Evolutionary conservation across 148 eudicot species (phyloP).

Genomic region (Fagopyrum esculentum): DNA sequence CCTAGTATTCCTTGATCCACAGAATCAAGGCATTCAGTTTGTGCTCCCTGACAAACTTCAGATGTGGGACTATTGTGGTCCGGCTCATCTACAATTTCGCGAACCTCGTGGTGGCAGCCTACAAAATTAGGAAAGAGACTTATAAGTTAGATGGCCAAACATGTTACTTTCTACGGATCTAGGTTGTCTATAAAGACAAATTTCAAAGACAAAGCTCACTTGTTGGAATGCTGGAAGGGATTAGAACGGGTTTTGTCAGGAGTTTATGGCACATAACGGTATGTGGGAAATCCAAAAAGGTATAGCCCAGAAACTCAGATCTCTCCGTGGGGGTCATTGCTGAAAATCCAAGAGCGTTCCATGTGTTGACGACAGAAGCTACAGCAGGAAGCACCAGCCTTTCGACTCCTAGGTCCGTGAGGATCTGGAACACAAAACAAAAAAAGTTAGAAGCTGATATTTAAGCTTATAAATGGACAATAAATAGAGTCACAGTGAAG

Average conservation of each 20-base stretch:
- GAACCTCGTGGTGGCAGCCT: conserved; percentile 14
- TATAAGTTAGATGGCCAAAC: no score
- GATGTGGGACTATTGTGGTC: not conserved
- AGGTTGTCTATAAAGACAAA: no score
- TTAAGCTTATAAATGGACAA: not conserved
- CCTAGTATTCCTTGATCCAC: not conserved
- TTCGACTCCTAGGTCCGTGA: conserved; percentile 54
- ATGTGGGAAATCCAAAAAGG: conserved; percentile 77
- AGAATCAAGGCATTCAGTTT: not conserved
- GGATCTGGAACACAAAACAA: conserved; percentile 34
- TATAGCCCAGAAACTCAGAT: conserved; percentile 42
- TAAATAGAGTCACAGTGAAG: not conserved
- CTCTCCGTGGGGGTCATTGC: conserved; percentile 44
- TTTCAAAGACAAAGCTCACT: no score
- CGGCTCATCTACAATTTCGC: not conserved
- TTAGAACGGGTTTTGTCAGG: conserved; percentile 22
- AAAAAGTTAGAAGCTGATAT: not conserved
- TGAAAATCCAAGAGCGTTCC: conserved; percentile 84
- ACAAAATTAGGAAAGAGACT: no score
- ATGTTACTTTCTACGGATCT: no score
- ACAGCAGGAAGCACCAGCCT: conserved; percentile 87
- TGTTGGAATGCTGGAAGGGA: no score
- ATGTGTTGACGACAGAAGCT: conserved; percentile 76
- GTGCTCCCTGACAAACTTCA: not conserved
- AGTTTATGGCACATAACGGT: conserved; percentile 79